Evolutionary conservation across 192 early-diverging fungal genomes (phyloP).

Genomic region (Cetraspora pellucida): DNA sequence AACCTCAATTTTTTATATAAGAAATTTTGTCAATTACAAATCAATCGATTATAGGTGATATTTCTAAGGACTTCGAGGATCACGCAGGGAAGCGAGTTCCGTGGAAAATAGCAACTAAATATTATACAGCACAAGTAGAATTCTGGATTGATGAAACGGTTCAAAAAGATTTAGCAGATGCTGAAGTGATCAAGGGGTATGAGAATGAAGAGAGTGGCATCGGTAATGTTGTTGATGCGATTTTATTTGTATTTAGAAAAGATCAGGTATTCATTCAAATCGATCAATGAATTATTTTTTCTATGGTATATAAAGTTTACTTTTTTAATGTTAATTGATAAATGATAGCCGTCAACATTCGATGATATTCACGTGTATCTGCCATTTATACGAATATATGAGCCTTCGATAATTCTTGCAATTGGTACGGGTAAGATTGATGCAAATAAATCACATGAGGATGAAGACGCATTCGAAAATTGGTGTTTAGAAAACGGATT

Average conservation of each 20-base stretch:
- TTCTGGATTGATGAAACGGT: constrained; percentile 67
- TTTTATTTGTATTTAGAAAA: constrained; percentile 65
- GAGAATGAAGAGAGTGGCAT: constrained; percentile 47
- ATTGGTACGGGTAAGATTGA: constrained; percentile 43
- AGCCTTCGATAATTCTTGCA: constrained; percentile 59
- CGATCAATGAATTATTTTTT: not conserved
- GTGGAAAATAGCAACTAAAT: constrained; percentile 64
- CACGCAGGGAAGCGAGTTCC: constrained; percentile 52
- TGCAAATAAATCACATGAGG: not conserved
- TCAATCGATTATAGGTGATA: constrained; percentile 3
- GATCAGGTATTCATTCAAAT: constrained; percentile 45
- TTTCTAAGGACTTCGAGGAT: constrained; percentile 13
- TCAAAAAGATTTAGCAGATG: constrained; percentile 32
- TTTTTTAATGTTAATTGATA: not conserved
- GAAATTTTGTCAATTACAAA: constrained; percentile 13
- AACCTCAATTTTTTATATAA: not conserved
- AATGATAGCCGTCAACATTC: constrained; percentile 56
- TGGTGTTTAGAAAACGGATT: constrained; percentile 67
- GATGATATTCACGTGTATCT: constrained; percentile 56
- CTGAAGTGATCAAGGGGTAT: constrained; percentile 41
- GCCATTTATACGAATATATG: constrained; percentile 52
- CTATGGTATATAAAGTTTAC: not conserved
- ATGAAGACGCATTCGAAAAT: constrained; percentile 45
- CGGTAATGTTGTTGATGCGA: constrained; percentile 56
- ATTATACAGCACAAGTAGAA: constrained; percentile 64